Evolutionary conservation across 805 yeast genomes (phyloP).

Genomic region (Saccharomycopsis amapae): DNA sequence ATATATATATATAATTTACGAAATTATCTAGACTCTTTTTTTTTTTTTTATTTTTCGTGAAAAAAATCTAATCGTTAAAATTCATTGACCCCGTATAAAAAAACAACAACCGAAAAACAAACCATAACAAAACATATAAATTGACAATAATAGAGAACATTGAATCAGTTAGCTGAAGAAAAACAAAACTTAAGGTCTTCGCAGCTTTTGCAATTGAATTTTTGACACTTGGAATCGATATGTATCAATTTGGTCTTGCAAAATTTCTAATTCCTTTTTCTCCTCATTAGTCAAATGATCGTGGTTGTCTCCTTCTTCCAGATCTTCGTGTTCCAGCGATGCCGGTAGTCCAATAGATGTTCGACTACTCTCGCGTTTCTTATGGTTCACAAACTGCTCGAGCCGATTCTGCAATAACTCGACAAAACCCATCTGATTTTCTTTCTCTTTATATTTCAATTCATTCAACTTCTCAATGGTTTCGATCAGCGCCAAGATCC

Average conservation of each 20-base stretch:
- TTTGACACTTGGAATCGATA: conserved; percentile 18
- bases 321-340: not conserved
- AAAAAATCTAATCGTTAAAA: no score
- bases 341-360: not conserved
- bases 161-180: no score
- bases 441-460: conserved; percentile 17
- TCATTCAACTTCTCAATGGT: conserved; percentile 18
- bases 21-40: no score
- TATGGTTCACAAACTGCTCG: conserved; percentile 17
- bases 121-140: no score
- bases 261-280: conserved; percentile 8
- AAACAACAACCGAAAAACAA: no score
- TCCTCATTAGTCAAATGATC: conserved; percentile 7
- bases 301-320: not conserved
- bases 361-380: not conserved
- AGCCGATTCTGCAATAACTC: conserved; percentile 17
- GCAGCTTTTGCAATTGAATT: conserved; percentile 14
- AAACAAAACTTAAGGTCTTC: no score
- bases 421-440: conserved; percentile 14
- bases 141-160: no score
- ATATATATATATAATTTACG: no score
- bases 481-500: conserved; percentile 20
- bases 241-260: conserved; percentile 15
- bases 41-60: no score
- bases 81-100: no score